Percentiles rank a stretch among this genome's conserved stretches.
phyloP scores from a whole-genome alignment of 1,139 yeast genomes.

The Kodamaea sp. region DNA sequence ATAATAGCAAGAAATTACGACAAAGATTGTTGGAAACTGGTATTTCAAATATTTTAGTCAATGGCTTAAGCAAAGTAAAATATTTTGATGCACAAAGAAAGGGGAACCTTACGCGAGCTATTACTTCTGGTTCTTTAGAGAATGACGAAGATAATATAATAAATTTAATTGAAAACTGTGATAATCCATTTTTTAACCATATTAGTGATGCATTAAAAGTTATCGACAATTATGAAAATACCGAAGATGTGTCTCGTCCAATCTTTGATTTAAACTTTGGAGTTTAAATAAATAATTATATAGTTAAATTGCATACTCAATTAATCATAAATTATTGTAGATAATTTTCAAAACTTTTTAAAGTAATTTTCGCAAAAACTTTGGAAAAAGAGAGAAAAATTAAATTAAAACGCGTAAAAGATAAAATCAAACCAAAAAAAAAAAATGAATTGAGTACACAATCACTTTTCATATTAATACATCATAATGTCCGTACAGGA shows the following conservation, averaged over 20 bases:
- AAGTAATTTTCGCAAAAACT: constrained; percentile 1
- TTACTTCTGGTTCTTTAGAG: constrained; percentile 4
- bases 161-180: constrained; percentile 26
- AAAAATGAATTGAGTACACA: not conserved
- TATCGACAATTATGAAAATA: constrained; percentile 35
- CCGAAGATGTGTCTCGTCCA: not conserved
- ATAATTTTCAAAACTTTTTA: no score
- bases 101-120: not conserved
- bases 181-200: constrained; percentile 36
- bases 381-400: not conserved
- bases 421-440: not conserved
- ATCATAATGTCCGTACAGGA: constrained; percentile 8
- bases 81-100: constrained; percentile 25
- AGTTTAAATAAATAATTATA: not conserved
- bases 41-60: constrained; percentile 23
- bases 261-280: constrained; percentile 2
- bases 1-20: constrained; percentile 34
- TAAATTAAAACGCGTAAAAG: constrained; percentile 1
- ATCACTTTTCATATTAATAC: not conserved
- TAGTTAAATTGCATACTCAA: no score
- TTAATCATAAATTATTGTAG: no score
- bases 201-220: constrained; percentile 43
- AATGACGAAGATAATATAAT: constrained; percentile 14
- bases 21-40: constrained; percentile 32
- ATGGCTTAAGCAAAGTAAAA: constrained; percentile 26